phyloP scores from a whole-genome alignment of 768 basidiomycete species.

The Paxillus ammoniavirescens region DNA sequence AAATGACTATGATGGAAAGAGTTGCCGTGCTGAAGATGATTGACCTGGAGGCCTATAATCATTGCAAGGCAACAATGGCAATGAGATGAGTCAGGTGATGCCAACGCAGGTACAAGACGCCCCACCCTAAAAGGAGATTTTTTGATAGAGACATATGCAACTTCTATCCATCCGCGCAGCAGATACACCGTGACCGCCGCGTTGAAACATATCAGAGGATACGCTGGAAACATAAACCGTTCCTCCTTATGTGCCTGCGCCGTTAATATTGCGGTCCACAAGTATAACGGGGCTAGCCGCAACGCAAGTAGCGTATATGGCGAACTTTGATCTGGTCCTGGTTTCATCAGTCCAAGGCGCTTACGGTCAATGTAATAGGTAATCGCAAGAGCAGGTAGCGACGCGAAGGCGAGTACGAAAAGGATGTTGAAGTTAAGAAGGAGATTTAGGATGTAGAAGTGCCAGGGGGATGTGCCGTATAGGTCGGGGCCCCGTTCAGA shows the following conservation, averaged over 20 bases:
- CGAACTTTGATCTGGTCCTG: conserved; percentile 62
- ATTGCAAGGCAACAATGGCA: background rate
- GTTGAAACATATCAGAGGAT: conserved; percentile 90
- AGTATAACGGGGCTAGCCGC: conserved; percentile 83
- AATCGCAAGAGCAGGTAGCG: conserved; percentile 74
- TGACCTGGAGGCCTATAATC: conserved; percentile 68
- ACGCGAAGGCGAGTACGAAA: conserved; percentile 73
- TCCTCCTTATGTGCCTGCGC: conserved; percentile 95
- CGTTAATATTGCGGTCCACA: conserved; percentile 84
- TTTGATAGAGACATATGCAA: conserved; percentile 67
- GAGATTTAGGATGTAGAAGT: conserved; percentile 87
- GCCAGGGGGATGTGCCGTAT: conserved; percentile 88
- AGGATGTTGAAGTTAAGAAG: conserved; percentile 93
- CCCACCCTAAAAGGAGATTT: conserved; percentile 84
- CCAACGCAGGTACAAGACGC: background rate
- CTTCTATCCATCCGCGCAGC: conserved; percentile 84
- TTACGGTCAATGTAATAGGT: conserved; percentile 75
- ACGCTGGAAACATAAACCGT: conserved; percentile 96
- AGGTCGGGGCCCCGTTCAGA: conserved; percentile 81
- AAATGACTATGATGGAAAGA: conserved; percentile 60
- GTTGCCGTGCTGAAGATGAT: conserved; percentile 77
- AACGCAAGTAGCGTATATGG: conserved; percentile 76
- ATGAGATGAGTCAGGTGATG: background rate
- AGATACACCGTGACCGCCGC: conserved; percentile 88
- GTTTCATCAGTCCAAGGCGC: conserved; percentile 59